Percentiles rank a stretch among this genome's conserved stretches.
Evolutionary conservation across 1,284 basidiomycete genomes (phyloP).

Genomic region (Wolfiporia cocos): DNA sequence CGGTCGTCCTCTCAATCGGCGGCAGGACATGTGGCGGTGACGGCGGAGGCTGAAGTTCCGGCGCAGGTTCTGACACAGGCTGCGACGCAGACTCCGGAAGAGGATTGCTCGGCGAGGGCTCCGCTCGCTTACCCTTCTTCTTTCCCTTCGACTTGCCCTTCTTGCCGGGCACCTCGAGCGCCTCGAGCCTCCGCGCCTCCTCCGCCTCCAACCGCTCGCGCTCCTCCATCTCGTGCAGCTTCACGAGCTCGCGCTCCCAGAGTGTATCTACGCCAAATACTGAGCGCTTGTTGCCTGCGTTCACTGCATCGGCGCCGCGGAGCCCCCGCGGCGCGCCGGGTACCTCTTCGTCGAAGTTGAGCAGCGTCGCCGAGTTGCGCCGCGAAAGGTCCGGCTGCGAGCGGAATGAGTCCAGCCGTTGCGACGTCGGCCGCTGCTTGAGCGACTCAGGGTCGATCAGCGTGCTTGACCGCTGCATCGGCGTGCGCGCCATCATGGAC

Average conservation of each 20-base stretch:
- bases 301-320: constrained; percentile 15
- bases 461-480: constrained; percentile 49
- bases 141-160: constrained; percentile 40
- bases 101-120: constrained; percentile 9
- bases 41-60: constrained; percentile 16
- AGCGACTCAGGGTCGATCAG: constrained; percentile 67
- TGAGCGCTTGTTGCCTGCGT: constrained; percentile 44
- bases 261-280: constrained; percentile 81
- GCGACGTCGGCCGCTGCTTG: constrained; percentile 37
- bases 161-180: constrained; percentile 32
- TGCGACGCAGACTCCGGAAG: constrained; percentile 2
- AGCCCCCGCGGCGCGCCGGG: constrained; percentile 17
- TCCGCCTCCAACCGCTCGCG: constrained; percentile 49
- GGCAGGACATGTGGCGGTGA: constrained; percentile 52
- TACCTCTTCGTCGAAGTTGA: constrained; percentile 52
- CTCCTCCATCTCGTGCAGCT: constrained; percentile 66
- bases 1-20: constrained; percentile 39
- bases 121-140: constrained; percentile 26
- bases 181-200: constrained; percentile 35
- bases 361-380: constrained; percentile 53
- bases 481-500: constrained; percentile 75
- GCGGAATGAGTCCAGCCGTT: constrained; percentile 37
- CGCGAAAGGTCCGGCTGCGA: constrained; percentile 34
- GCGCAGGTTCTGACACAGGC: not conserved
- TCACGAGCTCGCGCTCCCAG: constrained; percentile 75